phyloP scores from a whole-genome alignment of 169 alveolate genomes.

The Plasmodium coatneyi region DNA sequence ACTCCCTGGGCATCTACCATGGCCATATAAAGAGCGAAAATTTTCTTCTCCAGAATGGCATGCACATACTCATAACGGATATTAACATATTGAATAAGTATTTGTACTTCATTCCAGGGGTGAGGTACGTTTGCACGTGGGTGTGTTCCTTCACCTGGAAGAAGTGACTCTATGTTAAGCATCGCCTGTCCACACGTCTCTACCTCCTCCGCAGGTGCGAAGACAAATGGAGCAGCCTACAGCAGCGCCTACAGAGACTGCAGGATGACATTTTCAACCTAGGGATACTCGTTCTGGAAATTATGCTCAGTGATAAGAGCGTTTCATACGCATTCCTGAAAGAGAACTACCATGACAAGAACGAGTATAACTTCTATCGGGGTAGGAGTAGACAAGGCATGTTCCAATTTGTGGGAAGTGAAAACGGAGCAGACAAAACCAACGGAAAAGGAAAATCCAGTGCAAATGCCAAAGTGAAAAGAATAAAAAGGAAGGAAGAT shows the following conservation, averaged over 20 bases:
- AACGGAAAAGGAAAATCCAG: not conserved
- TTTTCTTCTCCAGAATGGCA: conserved; percentile 65
- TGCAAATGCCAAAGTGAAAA: not conserved
- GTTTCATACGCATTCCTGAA: conserved; percentile 23
- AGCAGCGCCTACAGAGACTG: not conserved
- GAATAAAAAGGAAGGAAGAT: not conserved
- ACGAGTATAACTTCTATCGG: conserved; percentile 13
- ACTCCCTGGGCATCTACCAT: conserved; percentile 76
- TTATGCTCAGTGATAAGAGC: conserved; percentile 12
- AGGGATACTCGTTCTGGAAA: conserved; percentile 35
- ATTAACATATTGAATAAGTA: conserved; percentile 48
- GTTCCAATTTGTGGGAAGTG: not conserved
- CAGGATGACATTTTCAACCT: conserved; percentile 62
- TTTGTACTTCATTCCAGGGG: conserved; percentile 34
- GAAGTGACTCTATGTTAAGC: not conserved
- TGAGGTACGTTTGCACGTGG: not conserved
- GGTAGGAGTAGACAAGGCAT: conserved; percentile 16
- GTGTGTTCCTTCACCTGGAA: not conserved
- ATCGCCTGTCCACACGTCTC: not conserved
- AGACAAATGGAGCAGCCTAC: conserved; percentile 3
- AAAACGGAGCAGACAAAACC: not conserved
- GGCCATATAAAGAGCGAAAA: conserved; percentile 80
- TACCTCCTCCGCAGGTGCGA: conserved; percentile 2
- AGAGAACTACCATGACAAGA: conserved; percentile 1
- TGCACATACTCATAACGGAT: conserved; percentile 76